phyloP scores from a whole-genome alignment of 129 eudicot species.

The Escallonia rubra region DNA sequence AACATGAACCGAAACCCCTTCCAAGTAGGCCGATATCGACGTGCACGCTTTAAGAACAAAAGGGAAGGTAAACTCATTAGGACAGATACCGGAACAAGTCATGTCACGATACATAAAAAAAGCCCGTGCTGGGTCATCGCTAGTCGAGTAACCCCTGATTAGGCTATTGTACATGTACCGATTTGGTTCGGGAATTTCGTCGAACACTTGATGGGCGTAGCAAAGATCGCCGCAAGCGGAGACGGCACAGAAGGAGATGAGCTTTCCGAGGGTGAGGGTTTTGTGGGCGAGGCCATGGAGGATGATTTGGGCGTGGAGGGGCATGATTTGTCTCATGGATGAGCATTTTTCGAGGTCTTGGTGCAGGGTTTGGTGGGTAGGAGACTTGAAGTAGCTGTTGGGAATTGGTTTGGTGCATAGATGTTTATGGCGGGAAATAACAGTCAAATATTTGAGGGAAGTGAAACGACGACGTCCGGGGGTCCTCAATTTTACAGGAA shows the following conservation, averaged over 20 bases:
- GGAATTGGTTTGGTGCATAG: no score
- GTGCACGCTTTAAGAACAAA: neutral
- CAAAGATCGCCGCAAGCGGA: neutral
- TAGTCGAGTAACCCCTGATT: neutral
- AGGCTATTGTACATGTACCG: neutral
- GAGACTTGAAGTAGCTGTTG: neutral
- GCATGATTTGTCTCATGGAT: slow-evolving; percentile 21
- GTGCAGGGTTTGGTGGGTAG: slow-evolving; percentile 22
- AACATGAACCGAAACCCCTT: neutral
- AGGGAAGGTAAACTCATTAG: neutral
- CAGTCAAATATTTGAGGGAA: no score
- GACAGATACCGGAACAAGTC: neutral
- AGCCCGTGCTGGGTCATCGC: neutral
- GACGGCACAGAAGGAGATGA: neutral
- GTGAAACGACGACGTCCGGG: no score
- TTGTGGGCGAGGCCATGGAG: neutral
- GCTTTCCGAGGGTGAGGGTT: neutral
- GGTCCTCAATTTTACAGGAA: no score
- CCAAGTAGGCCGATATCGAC: neutral
- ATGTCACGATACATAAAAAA: neutral
- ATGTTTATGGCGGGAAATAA: no score
- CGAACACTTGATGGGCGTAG: neutral
- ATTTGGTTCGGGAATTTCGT: neutral
- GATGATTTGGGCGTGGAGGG: slow-evolving; percentile 27
- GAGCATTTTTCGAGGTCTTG: slow-evolving; percentile 27